A percentile compares a stretch with the other conserved stretches of the same genome.
Conservation (phyloP, 768 basidiomycete genomes). For the Panellus pusillus region DNA sequence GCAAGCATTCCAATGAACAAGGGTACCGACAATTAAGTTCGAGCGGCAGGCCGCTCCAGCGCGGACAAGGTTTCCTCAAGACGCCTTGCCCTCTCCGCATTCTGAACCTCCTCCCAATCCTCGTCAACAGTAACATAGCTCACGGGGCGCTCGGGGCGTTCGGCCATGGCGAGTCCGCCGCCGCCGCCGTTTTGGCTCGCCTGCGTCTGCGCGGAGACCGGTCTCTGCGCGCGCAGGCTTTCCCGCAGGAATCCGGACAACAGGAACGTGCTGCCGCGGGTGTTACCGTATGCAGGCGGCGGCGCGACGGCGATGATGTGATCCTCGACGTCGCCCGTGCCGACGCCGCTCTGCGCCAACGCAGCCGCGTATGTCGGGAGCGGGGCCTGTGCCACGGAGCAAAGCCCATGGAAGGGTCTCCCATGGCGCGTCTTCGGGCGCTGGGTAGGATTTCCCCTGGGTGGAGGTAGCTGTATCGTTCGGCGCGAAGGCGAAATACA, state of each 20-base stretch:
- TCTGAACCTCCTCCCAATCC: slow-evolving; percentile 54
- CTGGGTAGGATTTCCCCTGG: slow-evolving; percentile 56
- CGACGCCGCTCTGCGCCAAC: slow-evolving; percentile 64
- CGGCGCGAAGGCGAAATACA: slow-evolving; percentile 63
- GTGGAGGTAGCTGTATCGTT: slow-evolving; percentile 59
- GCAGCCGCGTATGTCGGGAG: slow-evolving; percentile 72
- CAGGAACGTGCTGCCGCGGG: slow-evolving; percentile 65
- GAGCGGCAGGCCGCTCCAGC: slow-evolving; percentile 34
- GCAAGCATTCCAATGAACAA: neutral
- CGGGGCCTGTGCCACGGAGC: slow-evolving; percentile 75
- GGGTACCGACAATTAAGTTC: neutral
- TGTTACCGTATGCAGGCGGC: slow-evolving; percentile 77
- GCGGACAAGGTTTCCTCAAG: slow-evolving; percentile 58
- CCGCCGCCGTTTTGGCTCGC: slow-evolving; percentile 21
- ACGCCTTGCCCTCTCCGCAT: slow-evolving; percentile 51
- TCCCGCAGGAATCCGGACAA: slow-evolving; percentile 52
- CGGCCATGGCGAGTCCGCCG: slow-evolving; percentile 9
- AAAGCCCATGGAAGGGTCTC: slow-evolving; percentile 38
- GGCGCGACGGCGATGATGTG: slow-evolving; percentile 64
- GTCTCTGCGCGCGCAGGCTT: slow-evolving; percentile 50
- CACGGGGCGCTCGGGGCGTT: slow-evolving; percentile 41
- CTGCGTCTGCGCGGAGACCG: slow-evolving; percentile 36
- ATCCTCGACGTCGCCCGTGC: slow-evolving; percentile 78
- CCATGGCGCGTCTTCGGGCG: slow-evolving; percentile 29
- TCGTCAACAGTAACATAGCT: slow-evolving; percentile 58